phyloP scores from a whole-genome alignment of 768 basidiomycete species.

The Nidula microcarpa region DNA sequence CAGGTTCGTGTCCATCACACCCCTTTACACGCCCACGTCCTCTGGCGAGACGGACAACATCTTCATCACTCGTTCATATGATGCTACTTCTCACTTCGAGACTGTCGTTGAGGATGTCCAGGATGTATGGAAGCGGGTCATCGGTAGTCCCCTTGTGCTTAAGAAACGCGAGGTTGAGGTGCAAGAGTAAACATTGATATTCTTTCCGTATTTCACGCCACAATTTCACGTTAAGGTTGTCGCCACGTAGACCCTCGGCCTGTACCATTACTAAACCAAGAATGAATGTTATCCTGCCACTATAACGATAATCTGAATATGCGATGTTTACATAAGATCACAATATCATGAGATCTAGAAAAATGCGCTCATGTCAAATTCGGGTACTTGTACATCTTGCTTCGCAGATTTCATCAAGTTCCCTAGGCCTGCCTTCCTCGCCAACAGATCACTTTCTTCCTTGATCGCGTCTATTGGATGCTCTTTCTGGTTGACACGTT shows the following conservation, averaged over 20 bases:
- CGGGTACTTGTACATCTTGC: conserved; percentile 79
- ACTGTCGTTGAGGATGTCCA: conserved; percentile 97
- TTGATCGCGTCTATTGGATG: conserved; percentile 33
- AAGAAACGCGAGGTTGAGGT: conserved; percentile 82
- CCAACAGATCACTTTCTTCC: conserved; percentile 55
- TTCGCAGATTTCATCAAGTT: conserved; percentile 90
- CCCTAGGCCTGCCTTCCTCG: conserved; percentile 73
- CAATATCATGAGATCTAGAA: conserved; percentile 36
- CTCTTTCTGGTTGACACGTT: conserved; percentile 12
- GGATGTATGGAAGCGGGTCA: conserved; percentile 91
- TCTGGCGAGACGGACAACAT: conserved; percentile 83
- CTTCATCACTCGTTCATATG: conserved; percentile 96
- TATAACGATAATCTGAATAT: too few species aligned
- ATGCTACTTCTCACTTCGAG: conserved; percentile 98
- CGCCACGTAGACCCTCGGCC: neutral
- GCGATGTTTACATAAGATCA: too few species aligned
- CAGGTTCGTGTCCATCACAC: conserved; percentile 88
- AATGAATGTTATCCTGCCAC: neutral
- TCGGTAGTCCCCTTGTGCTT: conserved; percentile 73
- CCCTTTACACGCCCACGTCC: conserved; percentile 86
- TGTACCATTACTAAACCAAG: neutral
- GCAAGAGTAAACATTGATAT: conserved; percentile 32
- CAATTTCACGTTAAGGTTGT: neutral
- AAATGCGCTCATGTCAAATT: conserved; percentile 86
- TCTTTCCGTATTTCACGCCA: neutral